Base-by-base conservation (phyloP, 495 filamentous ascomycete species). In the Aspergillus sclerotioniger region DNA sequence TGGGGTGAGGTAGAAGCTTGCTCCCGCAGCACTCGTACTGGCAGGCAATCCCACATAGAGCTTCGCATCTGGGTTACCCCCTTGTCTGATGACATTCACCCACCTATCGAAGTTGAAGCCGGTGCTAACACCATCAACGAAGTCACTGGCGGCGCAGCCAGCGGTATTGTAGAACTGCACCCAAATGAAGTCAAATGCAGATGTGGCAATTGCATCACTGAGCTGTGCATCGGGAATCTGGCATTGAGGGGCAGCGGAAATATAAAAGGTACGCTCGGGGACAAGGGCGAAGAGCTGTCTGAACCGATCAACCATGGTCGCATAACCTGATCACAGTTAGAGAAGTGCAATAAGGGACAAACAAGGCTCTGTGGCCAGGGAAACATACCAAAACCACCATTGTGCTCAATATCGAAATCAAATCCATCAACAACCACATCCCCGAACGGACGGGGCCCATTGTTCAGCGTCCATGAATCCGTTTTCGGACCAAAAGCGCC, bases 111-210 rank as follows among this genome's bases (percentile, higher is more conserved):
- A 87, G 72, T 89, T 88, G 77, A 87, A 89, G 48, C 79, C 80
- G 41, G 68, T 74, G 57, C 63, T 25, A 74, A 66, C 41, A 66
- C 80, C 65, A 3, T 66, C 39, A 16, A 75, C 67, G 56, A 71
- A 83, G 49, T 73, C 66, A 9, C 74, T 68, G 2, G 84, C 83
- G 46, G 78, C 80, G 70, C 86, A 89, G 51, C 77, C 74, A 1
- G 60, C 68, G 5, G 70, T 72, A 78, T 89, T 87, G 73, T 89
- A 90, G 73, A 87, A 90, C 65, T 89, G 86, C 28, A 89, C 79
- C 73, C 79, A 86, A 56, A 90, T 69, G 65, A 87, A 88, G 66
- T 90, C 87, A 53, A 87, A 83, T 15, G 54, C 48, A 8, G 75
- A 66, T 31, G 71, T 70, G 25, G 71, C 32, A 49, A 90, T 80